Evolutionary conservation across 306 rosid species (phyloP).

Genomic region (Biancaea sappan): DNA sequence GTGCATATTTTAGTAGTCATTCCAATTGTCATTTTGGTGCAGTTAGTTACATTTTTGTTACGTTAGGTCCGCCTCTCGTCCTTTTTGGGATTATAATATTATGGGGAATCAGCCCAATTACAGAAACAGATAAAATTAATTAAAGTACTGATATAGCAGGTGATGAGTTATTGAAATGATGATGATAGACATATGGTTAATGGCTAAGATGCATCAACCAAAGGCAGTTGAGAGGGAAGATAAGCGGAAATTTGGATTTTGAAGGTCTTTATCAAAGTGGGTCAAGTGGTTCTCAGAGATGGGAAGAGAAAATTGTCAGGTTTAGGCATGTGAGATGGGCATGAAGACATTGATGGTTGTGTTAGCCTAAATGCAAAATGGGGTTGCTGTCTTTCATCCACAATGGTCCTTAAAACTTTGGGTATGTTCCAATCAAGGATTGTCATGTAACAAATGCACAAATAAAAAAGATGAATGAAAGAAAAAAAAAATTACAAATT

Average conservation of each 20-base stretch:
- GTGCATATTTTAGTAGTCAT: not conserved
- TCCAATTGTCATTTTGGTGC: not conserved
- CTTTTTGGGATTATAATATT: constrained; percentile 23
- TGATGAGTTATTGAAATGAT: constrained; percentile 1
- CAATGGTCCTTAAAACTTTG: too few relatives aligned
- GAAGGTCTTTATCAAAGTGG: too few relatives aligned
- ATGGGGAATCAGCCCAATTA: not conserved
- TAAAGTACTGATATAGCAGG: not conserved
- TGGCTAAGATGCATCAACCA: not conserved
- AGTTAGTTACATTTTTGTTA: constrained; percentile 17
- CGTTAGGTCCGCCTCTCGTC: constrained; percentile 29
- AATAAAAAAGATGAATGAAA: too few relatives aligned
- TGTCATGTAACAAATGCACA: too few relatives aligned
- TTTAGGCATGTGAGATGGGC: not conserved
- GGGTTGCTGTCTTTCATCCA: too few relatives aligned
- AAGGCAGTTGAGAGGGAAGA: not conserved
- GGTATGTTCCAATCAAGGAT: too few relatives aligned
- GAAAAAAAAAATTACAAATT: too few relatives aligned
- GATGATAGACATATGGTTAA: constrained; percentile 16
- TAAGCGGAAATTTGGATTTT: too few relatives aligned
- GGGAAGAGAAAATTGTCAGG: not conserved
- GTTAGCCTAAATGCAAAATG: too few relatives aligned
- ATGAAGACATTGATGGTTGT: too few relatives aligned
- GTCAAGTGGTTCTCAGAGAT: not conserved
- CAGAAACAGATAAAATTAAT: not conserved